phyloP scores from a whole-genome alignment of 2,329 filamentous ascomycete genomes.

The Beauveria sp. region DNA sequence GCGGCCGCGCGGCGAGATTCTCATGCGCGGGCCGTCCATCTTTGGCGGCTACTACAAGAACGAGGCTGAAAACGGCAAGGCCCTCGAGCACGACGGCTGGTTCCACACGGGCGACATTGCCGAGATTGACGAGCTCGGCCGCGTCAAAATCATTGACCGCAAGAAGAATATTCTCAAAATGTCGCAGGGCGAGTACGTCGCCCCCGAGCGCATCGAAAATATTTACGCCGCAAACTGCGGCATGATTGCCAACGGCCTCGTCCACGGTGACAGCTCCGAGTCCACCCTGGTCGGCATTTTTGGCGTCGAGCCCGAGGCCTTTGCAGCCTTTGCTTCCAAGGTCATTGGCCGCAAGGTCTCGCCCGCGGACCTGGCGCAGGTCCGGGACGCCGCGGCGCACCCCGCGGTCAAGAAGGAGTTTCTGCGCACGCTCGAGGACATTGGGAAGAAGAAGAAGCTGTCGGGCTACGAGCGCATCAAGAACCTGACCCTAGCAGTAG shows the following conservation, averaged over 20 bases:
- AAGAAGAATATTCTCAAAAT: slow-evolving; percentile 99
- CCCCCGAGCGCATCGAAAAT: slow-evolving; percentile 94
- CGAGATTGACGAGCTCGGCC: slow-evolving; percentile 74
- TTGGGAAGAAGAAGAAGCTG: slow-evolving; percentile 79
- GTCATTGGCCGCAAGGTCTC: slow-evolving; percentile 62
- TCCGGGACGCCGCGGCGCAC: slow-evolving; percentile 61
- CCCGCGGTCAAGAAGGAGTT: slow-evolving; percentile 67
- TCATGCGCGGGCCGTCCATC: slow-evolving; percentile 70
- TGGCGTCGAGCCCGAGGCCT: slow-evolving; percentile 76
- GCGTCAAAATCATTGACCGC: slow-evolving; percentile 89
- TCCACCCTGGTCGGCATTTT: slow-evolving; percentile 79
- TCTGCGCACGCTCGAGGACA: slow-evolving; percentile 67
- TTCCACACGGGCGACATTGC: slow-evolving; percentile 94
- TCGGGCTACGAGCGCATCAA: slow-evolving; percentile 83
- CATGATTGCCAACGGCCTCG: slow-evolving; percentile 72
- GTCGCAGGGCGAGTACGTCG: slow-evolving; percentile 95
- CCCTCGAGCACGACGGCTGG: slow-evolving; percentile 84
- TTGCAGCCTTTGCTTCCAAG: slow-evolving; percentile 73
- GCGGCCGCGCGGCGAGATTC: slow-evolving; percentile 79
- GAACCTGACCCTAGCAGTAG: slow-evolving; percentile 66
- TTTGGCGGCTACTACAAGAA: slow-evolving; percentile 91
- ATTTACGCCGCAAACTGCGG: slow-evolving; percentile 77
- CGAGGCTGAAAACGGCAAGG: slow-evolving; percentile 75
- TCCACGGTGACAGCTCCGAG: slow-evolving; percentile 84
- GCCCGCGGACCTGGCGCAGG: slow-evolving; percentile 55